phyloP scores from a whole-genome alignment of 768 basidiomycete genomes.

The Trametes maxima region DNA sequence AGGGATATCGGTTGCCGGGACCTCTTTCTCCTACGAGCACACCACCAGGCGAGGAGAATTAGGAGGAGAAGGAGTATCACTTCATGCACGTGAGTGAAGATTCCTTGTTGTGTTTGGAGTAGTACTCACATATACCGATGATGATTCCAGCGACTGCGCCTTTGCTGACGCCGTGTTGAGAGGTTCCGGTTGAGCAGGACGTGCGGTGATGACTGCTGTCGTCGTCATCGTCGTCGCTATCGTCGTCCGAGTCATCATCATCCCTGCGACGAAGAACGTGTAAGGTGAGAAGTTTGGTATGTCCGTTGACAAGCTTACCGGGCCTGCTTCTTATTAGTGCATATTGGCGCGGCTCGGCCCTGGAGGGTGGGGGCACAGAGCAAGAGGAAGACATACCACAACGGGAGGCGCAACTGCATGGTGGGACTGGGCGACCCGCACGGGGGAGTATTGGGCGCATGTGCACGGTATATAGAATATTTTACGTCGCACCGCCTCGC shows the following conservation, averaged over 20 bases:
- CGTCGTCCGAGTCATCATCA: slow-evolving; percentile 11
- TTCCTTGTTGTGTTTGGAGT: too few species aligned
- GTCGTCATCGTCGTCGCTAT: slow-evolving; percentile 15
- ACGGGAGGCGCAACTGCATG: slow-evolving; percentile 16
- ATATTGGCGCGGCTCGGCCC: slow-evolving; percentile 5
- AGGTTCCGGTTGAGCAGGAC: background rate
- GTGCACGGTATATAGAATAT: slow-evolving; percentile 11
- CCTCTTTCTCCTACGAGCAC: slow-evolving; percentile 1
- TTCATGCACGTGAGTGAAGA: slow-evolving; percentile 1
- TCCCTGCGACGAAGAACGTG: slow-evolving; percentile 3
- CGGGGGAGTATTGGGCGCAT: background rate
- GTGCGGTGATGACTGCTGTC: slow-evolving; percentile 3
- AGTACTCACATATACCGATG: slow-evolving; percentile 29
- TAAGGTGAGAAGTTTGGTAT: background rate
- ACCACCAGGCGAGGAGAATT: slow-evolving; percentile 16
- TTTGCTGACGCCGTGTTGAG: slow-evolving; percentile 6
- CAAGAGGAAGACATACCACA: slow-evolving; percentile 9
- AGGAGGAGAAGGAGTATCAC: slow-evolving; percentile 19
- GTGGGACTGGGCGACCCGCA: background rate
- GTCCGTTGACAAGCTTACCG: background rate
- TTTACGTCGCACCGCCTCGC: slow-evolving; percentile 12
- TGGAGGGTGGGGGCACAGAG: slow-evolving; percentile 8
- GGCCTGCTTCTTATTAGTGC: background rate
- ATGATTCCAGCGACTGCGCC: slow-evolving; percentile 32
- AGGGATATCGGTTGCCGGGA: background rate